Evolutionary conservation across 495 filamentous ascomycete species (phyloP).

Genomic region (Penicillium mononematosum): DNA sequence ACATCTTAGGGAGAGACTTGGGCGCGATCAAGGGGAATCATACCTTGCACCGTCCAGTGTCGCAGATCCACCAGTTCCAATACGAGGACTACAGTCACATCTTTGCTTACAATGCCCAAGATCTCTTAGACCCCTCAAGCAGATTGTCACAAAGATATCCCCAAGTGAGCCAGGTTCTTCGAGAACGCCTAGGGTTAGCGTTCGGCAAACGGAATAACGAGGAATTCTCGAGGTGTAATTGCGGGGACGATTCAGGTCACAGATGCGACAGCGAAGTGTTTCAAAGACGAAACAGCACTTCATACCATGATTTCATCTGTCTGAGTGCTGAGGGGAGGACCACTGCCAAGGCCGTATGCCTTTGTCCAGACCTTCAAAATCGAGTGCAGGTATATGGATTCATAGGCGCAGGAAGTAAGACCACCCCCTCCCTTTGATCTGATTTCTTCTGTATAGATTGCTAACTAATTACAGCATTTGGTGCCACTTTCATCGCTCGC

Average conservation of each 20-base stretch:
- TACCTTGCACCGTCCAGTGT: no score
- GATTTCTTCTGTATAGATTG: background rate
- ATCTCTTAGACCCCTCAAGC: slow-evolving; percentile 6
- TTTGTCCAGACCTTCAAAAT: slow-evolving; percentile 9
- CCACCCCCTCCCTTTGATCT: background rate
- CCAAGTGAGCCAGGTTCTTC: slow-evolving; percentile 15
- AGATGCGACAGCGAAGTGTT: slow-evolving; percentile 4
- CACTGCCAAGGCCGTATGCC: background rate
- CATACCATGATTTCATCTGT: background rate
- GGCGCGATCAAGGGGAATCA: background rate
- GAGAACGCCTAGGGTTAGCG: slow-evolving; percentile 10
- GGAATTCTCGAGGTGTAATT: slow-evolving; percentile 17
- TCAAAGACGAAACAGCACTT: background rate
- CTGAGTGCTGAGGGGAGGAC: background rate
- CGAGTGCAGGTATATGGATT: slow-evolving; percentile 22
- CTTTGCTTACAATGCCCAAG: background rate
- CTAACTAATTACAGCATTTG: slow-evolving; percentile 26
- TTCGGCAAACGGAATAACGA: slow-evolving; percentile 7
- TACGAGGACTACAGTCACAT: no score
- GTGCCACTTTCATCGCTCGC: slow-evolving; percentile 22
- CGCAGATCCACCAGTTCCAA: no score
- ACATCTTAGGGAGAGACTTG: background rate
- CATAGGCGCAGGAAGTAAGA: slow-evolving; percentile 23
- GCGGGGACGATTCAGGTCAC: slow-evolving; percentile 1
- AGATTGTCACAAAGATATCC: slow-evolving; percentile 14